Percentiles rank a stretch among this genome's conserved stretches.
Conservation (phyloP, 345 rosid species). For the Noccaea bulbosa region DNA sequence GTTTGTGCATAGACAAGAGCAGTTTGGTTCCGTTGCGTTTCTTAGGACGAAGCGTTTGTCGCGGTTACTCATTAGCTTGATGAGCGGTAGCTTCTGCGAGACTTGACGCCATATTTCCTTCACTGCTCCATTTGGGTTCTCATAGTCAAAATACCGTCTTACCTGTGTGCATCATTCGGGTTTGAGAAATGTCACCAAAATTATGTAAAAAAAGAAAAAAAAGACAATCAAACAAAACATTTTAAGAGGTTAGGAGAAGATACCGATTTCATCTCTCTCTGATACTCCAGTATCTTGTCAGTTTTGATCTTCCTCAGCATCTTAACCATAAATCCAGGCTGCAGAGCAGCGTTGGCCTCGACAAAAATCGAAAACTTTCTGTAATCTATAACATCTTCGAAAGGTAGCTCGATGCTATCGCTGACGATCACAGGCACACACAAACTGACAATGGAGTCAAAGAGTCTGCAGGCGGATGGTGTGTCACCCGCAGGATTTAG, state of each 20-base stretch:
- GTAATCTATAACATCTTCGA: constrained; percentile 91
- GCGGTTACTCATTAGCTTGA: constrained; percentile 81
- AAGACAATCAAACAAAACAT: neutral
- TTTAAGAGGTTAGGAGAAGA: neutral
- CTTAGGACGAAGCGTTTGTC: constrained; percentile 75
- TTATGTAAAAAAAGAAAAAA: neutral
- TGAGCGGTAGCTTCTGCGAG: constrained; percentile 78
- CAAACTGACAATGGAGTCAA: constrained; percentile 96
- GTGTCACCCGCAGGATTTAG: constrained; percentile 99
- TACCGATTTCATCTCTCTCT: constrained; percentile 74
- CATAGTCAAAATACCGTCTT: constrained; percentile 63
- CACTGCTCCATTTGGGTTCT: constrained; percentile 71
- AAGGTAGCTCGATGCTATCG: constrained; percentile 90
- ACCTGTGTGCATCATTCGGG: constrained; percentile 58
- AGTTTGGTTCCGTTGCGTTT: constrained; percentile 59
- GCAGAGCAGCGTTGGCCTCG: constrained; percentile 61
- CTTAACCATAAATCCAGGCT: constrained; percentile 69
- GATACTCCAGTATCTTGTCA: constrained; percentile 72
- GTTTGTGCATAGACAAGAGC: constrained; percentile 82
- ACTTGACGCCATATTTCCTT: constrained; percentile 91
- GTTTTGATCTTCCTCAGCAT: constrained; percentile 61
- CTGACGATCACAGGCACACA: constrained; percentile 93
- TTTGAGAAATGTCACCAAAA: constrained; percentile 7
- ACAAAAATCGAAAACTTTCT: constrained; percentile 82
- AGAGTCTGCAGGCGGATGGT: constrained; percentile 96